These are phyloP conservation scores for Amanita polypyramis DNA, from an alignment of 768 basidiomycete genomes.

Conservation along the genomic window DNA sequence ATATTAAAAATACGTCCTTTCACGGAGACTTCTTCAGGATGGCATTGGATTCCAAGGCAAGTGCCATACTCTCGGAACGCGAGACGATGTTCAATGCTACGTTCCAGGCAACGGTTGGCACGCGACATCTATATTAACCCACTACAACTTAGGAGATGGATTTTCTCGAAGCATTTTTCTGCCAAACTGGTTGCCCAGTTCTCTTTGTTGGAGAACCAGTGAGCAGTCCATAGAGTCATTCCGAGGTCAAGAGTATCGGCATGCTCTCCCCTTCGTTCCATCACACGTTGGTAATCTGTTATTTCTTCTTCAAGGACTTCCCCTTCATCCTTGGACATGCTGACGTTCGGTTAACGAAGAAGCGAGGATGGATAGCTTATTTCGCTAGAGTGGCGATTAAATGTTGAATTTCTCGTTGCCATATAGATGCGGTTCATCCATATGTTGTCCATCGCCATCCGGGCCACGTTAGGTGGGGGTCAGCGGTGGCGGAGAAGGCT, in stretches of 20 bases:
- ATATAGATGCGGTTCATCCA: constrained; percentile 4
- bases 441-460: not conserved
- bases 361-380: constrained; percentile 2
- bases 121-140: not conserved
- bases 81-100: not conserved
- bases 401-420: not conserved
- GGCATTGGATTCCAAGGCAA: not conserved
- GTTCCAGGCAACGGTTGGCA: not conserved
- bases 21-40: not conserved
- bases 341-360: not conserved
- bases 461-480: not conserved
- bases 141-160: not conserved
- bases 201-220: not conserved
- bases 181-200: not conserved
- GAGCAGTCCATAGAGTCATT: constrained; percentile 2
- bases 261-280: constrained; percentile 1
- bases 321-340: not conserved
- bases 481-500: not conserved
- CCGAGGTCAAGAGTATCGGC: not conserved
- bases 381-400: not conserved
- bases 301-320: constrained; percentile 1
- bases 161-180: constrained; percentile 1
- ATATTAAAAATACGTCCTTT: not conserved
- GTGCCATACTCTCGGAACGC: constrained; percentile 2
- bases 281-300: constrained; percentile 1